Evolutionary conservation across 176 grass and related monocot species (phyloP), one percentile per base, ranked within the genome.

Genomic region (Avena atlantica): DNA sequence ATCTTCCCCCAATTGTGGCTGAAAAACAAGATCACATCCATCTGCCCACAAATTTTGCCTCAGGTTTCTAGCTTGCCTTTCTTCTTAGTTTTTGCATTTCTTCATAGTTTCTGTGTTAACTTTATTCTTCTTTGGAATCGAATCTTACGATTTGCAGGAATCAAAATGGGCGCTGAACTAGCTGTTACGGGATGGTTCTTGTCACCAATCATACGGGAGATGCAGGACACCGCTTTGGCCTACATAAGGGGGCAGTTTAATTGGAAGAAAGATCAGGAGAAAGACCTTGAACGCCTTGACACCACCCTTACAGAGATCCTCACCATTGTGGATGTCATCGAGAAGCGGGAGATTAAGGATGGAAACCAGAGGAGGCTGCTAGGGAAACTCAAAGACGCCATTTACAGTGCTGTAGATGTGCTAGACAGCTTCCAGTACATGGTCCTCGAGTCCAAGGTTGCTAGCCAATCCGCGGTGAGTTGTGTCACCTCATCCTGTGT

Each of bases 401-500:
- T 91, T 70, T 95, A 87, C 70, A 64, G 86, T 7, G 88, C 90
- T 9, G 89, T 93, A 19, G 93, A 95, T 80, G 78, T 93, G 69
- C 83, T 95, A 1, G 91, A 93, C 29, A 88, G 83, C 71, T 93
- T 93, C 20, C 68, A 77, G 12, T 93, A 95, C 87, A 83, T 92
- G 79, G 67, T 68, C 70, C 84, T 95, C 6, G 73, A 87, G 75
- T 69, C 88, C 27, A 87, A 89, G 65, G 49, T 87, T 1, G 75
- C 55, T 23, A 80, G 81, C 27, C 74, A 89, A 45, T 60, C 66
- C 56, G 49, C 4, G 57, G 65, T 84, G 55, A 82, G 87, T 69
- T 12, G 44, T 23, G 21, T 78, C 8, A 58, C 63, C 73, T 70
- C 80, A 61, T 66, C 76, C 12, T 89, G 45, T 81, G 19, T 78